phyloP scores from a whole-genome alignment of 371 early-diverging fungal species.

The Fennellomyces sp. region DNA sequence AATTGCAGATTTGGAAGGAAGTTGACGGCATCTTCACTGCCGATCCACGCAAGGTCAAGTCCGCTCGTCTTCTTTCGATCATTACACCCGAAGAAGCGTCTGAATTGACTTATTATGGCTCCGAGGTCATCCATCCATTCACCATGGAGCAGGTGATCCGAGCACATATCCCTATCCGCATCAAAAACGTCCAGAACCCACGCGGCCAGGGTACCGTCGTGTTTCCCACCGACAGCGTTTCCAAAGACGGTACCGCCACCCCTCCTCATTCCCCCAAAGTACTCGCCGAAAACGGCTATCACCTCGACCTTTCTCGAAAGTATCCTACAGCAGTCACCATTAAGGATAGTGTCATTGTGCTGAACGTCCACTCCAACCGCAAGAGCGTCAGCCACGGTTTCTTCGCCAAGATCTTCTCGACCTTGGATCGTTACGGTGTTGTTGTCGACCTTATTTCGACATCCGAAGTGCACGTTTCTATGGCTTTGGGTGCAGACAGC shows the following conservation, averaged over 20 bases:
- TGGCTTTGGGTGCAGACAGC: conserved; percentile 86
- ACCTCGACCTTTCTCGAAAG: conserved; percentile 69
- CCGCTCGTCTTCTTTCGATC: conserved; percentile 85
- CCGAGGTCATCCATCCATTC: conserved; percentile 98
- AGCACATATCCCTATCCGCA: conserved; percentile 94
- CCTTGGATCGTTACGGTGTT: conserved; percentile 86
- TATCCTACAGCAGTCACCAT: conserved; percentile 97
- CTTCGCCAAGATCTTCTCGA: conserved; percentile 91
- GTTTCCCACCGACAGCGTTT: conserved; percentile 66
- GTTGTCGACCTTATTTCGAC: conserved; percentile 96
- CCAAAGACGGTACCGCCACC: conserved; percentile 50
- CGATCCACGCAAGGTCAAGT: conserved; percentile 96
- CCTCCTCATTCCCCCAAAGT: conserved; percentile 70
- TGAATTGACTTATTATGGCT: conserved; percentile 98
- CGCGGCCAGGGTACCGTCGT: conserved; percentile 91
- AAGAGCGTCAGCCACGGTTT: conserved; percentile 95
- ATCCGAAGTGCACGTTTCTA: conserved; percentile 94
- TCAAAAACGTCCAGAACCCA: conserved; percentile 96
- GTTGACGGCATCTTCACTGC: conserved; percentile 99
- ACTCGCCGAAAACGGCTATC: conserved; percentile 75
- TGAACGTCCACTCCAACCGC: conserved; percentile 95
- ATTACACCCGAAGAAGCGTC: conserved; percentile 98
- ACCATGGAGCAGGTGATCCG: conserved; percentile 99
- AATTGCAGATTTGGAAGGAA: conserved; percentile 98
- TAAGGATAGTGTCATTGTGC: conserved; percentile 90